Base-by-base conservation (phyloP, 2,329 filamentous ascomycete species). In the Chaetoscypha palmicola region DNA sequence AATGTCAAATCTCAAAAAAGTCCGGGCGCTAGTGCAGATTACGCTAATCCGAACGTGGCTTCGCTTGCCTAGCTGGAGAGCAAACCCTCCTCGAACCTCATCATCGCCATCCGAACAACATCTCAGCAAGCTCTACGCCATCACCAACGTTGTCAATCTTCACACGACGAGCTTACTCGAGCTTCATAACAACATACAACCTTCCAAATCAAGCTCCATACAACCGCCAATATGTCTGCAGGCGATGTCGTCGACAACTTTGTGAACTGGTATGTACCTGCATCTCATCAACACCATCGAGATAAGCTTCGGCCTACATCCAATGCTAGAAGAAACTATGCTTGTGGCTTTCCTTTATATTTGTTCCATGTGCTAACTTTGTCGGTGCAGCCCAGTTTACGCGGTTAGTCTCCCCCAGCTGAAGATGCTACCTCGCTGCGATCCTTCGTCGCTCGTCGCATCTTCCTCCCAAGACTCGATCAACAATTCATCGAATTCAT, bases 331-430 rank as follows among this genome's bases (percentile, higher is more conserved):
- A 21, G 5, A 21, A 20, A 14, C 5, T 21, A 12, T 20, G 23
- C 35, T 38, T 35, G 26, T 34, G 33, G 39, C 28, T 40, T 32
- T 20, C 12, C 31, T 12, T 24, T 37, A 11, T 7, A 40, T 41
- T 28, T 46, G 21, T 47, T 42, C 43, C 35, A 67, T 66, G 75
- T 79, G 66, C 79, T 65, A 42, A 16, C 10, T 45, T 17, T 51
- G 54, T 51, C 46, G 46, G 39, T 64, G 52, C 62, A 98, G 91
- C 76, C 91, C 91, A 73, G 91, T 94, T 65, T 98, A 97, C 76
- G 88, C 92, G 79, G 92, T 97, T 81, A 88, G 91, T 95, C 63
- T 46, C 19, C 43, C 54, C 41, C 26, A 39, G 28, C 45, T 36
- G 24, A 12, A 32, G 28, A 39, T 42, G 21, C 30, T 42, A n/a